Evolutionary conservation across 2,329 filamentous ascomycete genomes (phyloP), one percentile per base, ranked within the genome.

Genomic region (Xylaria sp.): DNA sequence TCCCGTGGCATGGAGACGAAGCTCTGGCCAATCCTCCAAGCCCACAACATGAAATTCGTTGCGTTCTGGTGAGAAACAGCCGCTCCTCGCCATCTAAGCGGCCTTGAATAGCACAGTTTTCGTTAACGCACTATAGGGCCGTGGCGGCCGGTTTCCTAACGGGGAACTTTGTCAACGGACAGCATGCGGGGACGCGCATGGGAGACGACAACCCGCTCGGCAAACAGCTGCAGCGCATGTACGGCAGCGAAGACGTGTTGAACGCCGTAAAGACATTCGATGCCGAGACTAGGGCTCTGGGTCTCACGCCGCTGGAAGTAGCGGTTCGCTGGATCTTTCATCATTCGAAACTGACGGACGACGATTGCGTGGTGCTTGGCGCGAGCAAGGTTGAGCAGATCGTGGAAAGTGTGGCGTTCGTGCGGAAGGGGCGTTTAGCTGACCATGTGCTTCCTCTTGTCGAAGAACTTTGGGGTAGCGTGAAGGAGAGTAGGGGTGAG

Each of bases 1-100:
- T 76, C 77, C 8, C 81, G 81, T 5, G 75, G 75, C 5, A 74
- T 75, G 60, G 82, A 84, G 62, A 74, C 72, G 2, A 69, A 73
- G 13, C 72, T 83, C 3, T 73, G 81, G 13, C 82, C 81, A 0
- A 66, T 80, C 0, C 73, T 83, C 5, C 78, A 78, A 16, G 71
- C 77, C 5, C 75, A 81, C 65, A 67, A 62, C 3, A 66, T 75
- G 3, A 54, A 10, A 4, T 75, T 75, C 61, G 63, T 66, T 21
- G 69, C 69, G 32, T 76, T 73, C 55, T 62, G 61, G 61, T 72
- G 16, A 60, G 66, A 69, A 18, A 53, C 6, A 53, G 32, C 32
- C 27, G 2, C 18, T 12, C 6, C 13, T 53, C 1, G 1, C 27
- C 3, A 35, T 4, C 27, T 1, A 32, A 23, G 4, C 6, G 16